Percentiles rank a stretch among this genome's conserved stretches.
Conservation (phyloP, 2,329 filamentous ascomycete species). For the Penicillium sp. region DNA sequence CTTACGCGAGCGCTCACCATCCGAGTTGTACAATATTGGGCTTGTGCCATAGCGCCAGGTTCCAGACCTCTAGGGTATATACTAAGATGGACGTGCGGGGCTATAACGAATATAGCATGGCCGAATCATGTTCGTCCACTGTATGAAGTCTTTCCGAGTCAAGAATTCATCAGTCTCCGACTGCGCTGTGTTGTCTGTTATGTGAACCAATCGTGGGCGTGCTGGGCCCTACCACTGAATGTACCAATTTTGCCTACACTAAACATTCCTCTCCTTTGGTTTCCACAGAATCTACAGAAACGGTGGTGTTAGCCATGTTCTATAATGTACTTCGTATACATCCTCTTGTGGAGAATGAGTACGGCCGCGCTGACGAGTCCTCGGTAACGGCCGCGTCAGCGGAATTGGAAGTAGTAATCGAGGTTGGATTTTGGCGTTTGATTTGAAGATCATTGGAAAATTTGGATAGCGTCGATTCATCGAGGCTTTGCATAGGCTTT, state of each 20-base stretch:
- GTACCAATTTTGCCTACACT: background rate
- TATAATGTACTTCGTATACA: background rate
- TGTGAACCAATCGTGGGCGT: background rate
- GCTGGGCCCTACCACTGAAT: background rate
- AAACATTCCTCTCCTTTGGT: background rate
- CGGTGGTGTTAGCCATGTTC: no score
- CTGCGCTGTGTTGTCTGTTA: no score
- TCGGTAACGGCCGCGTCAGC: conserved; percentile 1
- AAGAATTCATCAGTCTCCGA: background rate
- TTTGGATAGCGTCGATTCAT: background rate
- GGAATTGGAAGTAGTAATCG: background rate
- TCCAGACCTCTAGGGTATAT: no score
- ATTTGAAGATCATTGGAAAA: background rate
- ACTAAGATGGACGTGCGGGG: background rate
- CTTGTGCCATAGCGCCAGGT: background rate
- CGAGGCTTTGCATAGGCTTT: background rate
- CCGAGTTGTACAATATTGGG: background rate
- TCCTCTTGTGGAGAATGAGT: background rate
- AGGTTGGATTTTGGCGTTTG: background rate
- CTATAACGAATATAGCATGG: background rate
- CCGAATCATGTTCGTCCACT: background rate
- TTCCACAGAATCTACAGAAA: no score
- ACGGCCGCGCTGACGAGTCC: background rate
- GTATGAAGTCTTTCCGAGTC: background rate
- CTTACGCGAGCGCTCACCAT: background rate